phyloP scores from a whole-genome alignment of 805 yeast genomes.

The Alloascoidea africana region DNA sequence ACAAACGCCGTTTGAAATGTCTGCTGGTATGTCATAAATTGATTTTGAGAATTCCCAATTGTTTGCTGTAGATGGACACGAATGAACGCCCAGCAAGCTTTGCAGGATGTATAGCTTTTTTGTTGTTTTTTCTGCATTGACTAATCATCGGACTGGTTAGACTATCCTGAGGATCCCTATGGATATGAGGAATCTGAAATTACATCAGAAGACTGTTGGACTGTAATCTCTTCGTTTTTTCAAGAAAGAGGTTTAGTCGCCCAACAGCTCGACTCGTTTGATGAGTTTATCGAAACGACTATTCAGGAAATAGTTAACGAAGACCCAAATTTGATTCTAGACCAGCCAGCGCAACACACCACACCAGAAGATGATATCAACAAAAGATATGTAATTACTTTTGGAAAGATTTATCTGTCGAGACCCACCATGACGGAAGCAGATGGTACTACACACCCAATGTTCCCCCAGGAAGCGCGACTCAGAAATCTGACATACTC shows the following conservation, averaged over 20 bases:
- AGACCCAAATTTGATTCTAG: slow-evolving; percentile 84
- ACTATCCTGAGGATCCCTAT: slow-evolving; percentile 39
- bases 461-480: slow-evolving; percentile 97
- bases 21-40: too few species aligned
- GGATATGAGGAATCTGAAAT: slow-evolving; percentile 55
- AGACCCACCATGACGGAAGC: slow-evolving; percentile 98
- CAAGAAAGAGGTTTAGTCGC: slow-evolving; percentile 94
- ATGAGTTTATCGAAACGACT: slow-evolving; percentile 92
- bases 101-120: too few species aligned
- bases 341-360: slow-evolving; percentile 96
- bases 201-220: slow-evolving; percentile 98
- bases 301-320: slow-evolving; percentile 95
- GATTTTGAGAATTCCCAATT: too few species aligned
- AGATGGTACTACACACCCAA: slow-evolving; percentile 98
- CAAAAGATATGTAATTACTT: slow-evolving; percentile 90
- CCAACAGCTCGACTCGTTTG: slow-evolving; percentile 95
- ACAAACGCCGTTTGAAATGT: too few species aligned
- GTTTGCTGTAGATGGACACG: too few species aligned
- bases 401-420: slow-evolving; percentile 92
- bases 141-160: too few species aligned
- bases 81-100: too few species aligned
- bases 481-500: slow-evolving; percentile 92
- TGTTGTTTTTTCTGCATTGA: too few species aligned
- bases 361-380: slow-evolving; percentile 81
- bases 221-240: slow-evolving; percentile 91